Evolutionary conservation across 768 basidiomycete genomes (phyloP), one percentile per base, ranked within the genome.

Genomic region (Kwoniella shandongensis): DNA sequence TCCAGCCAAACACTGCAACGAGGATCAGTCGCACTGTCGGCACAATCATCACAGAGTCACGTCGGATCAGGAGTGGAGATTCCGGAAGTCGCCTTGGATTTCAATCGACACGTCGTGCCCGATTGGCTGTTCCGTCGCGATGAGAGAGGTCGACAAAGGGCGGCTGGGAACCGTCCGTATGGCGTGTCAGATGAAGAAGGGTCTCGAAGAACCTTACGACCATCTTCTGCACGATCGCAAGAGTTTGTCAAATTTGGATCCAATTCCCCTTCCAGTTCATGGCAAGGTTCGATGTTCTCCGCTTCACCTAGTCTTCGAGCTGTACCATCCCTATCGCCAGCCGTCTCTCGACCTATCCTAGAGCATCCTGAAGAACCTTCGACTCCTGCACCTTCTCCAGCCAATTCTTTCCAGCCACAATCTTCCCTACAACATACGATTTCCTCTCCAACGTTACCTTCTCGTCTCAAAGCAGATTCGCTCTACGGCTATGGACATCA

Each of bases 51-150:
- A 22, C 30, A 35, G 13, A 50, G 63, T 26, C 29, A 61, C 11
- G 56, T 63, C 1, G 84, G 83, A 50, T 32, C 32, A 13, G 87
- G 87, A 65, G 83, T 88, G 17, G 94, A 98, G 76, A 81, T 97
- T 68, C 96, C 96, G 1, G 94, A 98, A 76, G 96, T 99, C 13
- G 85, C 85, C 6, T 81, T 99, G 45, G 92, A 93, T 67, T 85
- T 85, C 61, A 88, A 99, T 74, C 83, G 88, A n/a, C 96, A 99
- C 77, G 96, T 99, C 58, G 86, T 99, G 45, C 94, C 96, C 3
- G 85, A 91, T 62, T 96, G 91, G 88, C 80, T 97, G 78, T 80
- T 96, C 42, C 69, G 70, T 64, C 66, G 53, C 60, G 69, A 40
- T 42, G 63, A 66, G n/a, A 42, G 66, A 44, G 55, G 57, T 29